These are phyloP conservation scores for Epichloe uncinata DNA, from an alignment of 2,329 filamentous ascomycete species.

Conservation along the genomic window DNA sequence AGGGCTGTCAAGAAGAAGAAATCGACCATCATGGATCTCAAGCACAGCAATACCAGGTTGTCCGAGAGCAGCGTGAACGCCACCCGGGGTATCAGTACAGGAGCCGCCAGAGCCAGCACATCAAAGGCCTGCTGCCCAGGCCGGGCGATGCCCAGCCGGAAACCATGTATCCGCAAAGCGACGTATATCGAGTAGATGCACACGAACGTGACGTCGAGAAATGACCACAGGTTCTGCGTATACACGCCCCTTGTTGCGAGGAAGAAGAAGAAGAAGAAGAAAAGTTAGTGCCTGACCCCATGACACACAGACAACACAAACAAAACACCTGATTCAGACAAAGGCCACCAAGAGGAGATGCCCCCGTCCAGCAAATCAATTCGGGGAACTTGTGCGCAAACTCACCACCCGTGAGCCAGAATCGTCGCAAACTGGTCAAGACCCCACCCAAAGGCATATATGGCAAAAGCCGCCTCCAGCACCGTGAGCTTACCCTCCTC, in stretches of 20 bases:
- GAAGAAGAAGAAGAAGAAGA: too few relatives aligned
- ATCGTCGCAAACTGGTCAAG: too few relatives aligned
- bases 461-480: too few relatives aligned
- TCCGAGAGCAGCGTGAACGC: constrained; percentile 76
- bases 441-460: too few relatives aligned
- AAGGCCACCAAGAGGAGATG: too few relatives aligned
- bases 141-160: constrained; percentile 32
- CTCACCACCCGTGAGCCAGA: too few relatives aligned
- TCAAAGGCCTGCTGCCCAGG: constrained; percentile 57
- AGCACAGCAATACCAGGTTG: constrained; percentile 69
- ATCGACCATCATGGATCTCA: constrained; percentile 75
- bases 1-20: constrained; percentile 66
- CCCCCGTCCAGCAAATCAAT: too few relatives aligned
- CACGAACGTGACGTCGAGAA: constrained; percentile 70
- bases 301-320: too few relatives aligned
- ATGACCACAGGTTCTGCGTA: constrained; percentile 80
- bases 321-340: too few relatives aligned
- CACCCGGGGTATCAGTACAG: constrained; percentile 62
- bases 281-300: too few relatives aligned
- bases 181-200: constrained; percentile 58
- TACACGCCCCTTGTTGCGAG: constrained; percentile 52
- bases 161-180: constrained; percentile 51
- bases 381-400: too few relatives aligned
- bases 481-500: too few relatives aligned
- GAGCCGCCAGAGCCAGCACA: constrained; percentile 65